Conservation (phyloP, 768 basidiomycete genomes). For the Lepiota venenata region DNA sequence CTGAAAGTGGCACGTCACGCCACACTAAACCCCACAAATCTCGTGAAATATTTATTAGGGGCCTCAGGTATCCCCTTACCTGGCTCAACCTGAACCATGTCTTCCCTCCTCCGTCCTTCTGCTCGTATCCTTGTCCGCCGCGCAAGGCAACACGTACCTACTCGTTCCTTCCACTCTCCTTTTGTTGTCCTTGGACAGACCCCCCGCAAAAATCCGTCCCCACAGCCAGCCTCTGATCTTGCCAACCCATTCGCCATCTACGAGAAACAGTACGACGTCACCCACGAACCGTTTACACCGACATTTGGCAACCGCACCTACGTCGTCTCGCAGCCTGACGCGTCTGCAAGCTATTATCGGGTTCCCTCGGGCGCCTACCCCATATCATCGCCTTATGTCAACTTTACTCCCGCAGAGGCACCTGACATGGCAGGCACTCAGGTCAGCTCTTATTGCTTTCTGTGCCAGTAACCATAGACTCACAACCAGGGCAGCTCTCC, state of each 20-base stretch:
- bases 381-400: conserved; percentile 42
- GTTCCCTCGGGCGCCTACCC: conserved; percentile 74
- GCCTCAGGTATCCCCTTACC: too few relatives aligned
- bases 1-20: background rate
- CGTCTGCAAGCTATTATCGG: conserved; percentile 54
- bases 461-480: conserved; percentile 36
- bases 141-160: conserved; percentile 18
- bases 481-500: conserved; percentile 38
- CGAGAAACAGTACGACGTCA: conserved; percentile 59
- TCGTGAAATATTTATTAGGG: too few relatives aligned
- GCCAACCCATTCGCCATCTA: conserved; percentile 37
- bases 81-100: conserved; percentile 21
- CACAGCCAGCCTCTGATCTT: conserved; percentile 32
- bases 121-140: conserved; percentile 18
- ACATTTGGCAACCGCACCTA: conserved; percentile 55
- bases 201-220: conserved; percentile 37
- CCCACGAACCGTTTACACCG: conserved; percentile 43
- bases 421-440: conserved; percentile 31
- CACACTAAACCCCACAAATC: too few relatives aligned
- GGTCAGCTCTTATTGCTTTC: conserved; percentile 42
- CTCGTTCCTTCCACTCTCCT: conserved; percentile 64
- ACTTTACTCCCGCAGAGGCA: conserved; percentile 36
- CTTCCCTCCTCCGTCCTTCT: conserved; percentile 24
- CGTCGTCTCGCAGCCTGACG: conserved; percentile 73
- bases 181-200: conserved; percentile 46